Conservation (phyloP, 2,329 filamentous ascomycete species). For the Lasiodiplodia sp. region DNA sequence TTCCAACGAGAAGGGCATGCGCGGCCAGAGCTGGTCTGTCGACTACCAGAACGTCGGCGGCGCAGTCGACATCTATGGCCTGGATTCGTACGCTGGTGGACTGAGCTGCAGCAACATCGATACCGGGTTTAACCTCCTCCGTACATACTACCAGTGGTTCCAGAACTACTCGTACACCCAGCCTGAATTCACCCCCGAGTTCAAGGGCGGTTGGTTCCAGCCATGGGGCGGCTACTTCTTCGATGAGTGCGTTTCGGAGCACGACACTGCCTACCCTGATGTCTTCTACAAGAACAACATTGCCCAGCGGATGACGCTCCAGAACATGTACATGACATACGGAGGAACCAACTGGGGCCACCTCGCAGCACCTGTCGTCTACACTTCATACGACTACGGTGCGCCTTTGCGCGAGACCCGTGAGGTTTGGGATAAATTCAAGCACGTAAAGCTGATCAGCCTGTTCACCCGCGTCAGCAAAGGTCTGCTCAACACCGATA, state of each 20-base stretch:
- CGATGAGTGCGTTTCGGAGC: slow-evolving; percentile 62
- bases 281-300: slow-evolving; percentile 70
- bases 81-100: slow-evolving; percentile 66
- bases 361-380: slow-evolving; percentile 61
- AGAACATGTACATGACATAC: slow-evolving; percentile 70
- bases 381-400: slow-evolving; percentile 69
- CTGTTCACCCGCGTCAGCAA: slow-evolving; percentile 66
- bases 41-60: slow-evolving; percentile 65
- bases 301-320: slow-evolving; percentile 64
- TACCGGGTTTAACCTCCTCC: slow-evolving; percentile 62
- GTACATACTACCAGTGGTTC: slow-evolving; percentile 58
- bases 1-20: slow-evolving; percentile 68
- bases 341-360: slow-evolving; percentile 71
- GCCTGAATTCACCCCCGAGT: slow-evolving; percentile 65
- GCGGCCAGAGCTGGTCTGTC: slow-evolving; percentile 64
- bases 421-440: slow-evolving; percentile 65
- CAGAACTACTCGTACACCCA: slow-evolving; percentile 52
- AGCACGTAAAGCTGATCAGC: slow-evolving; percentile 68
- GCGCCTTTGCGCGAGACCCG: slow-evolving; percentile 67
- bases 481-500: slow-evolving; percentile 62
- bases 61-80: slow-evolving; percentile 61
- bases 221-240: slow-evolving; percentile 66
- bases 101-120: slow-evolving; percentile 61
- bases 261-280: slow-evolving; percentile 67
- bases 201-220: slow-evolving; percentile 67